Conservation (phyloP, 2,329 filamentous ascomycete species). For the Ambrosiella cleistominuta region DNA sequence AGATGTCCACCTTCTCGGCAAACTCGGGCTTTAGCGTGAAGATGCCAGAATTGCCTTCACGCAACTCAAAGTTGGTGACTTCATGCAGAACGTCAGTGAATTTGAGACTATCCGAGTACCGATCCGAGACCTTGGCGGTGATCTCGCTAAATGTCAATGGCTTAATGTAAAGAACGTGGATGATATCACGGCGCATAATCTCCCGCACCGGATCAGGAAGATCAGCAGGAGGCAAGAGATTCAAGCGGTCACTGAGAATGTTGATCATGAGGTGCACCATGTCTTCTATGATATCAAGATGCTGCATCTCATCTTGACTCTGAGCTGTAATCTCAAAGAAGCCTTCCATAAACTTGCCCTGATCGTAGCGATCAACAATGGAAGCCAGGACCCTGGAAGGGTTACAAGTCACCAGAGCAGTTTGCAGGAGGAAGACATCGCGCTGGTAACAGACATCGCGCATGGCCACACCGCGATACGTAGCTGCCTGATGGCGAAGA, state of each 20-base stretch:
- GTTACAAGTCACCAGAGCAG: conserved; percentile 71
- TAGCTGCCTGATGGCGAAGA: conserved; percentile 81
- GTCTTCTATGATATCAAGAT: conserved; percentile 86
- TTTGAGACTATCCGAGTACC: conserved; percentile 73
- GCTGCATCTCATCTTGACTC: conserved; percentile 70
- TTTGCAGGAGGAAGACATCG: conserved; percentile 86
- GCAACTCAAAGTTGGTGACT: conserved; percentile 76
- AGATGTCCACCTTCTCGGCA: conserved; percentile 80
- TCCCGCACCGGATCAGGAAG: conserved; percentile 41
- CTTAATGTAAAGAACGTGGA: conserved; percentile 89
- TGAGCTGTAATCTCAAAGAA: conserved; percentile 55
- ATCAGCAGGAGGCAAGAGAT: conserved; percentile 52
- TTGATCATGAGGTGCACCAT: conserved; percentile 89
- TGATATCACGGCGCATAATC: conserved; percentile 73
- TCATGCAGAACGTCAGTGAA: conserved; percentile 72
- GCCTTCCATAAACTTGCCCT: conserved; percentile 74
- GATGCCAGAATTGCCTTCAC: conserved; percentile 84
- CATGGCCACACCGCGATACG: conserved; percentile 76
- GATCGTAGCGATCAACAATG: conserved; percentile 79
- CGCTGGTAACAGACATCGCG: conserved; percentile 86
- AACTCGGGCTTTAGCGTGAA: conserved; percentile 83
- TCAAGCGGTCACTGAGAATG: conserved; percentile 72
- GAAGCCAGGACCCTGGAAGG: conserved; percentile 71
- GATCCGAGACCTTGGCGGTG: conserved; percentile 68
- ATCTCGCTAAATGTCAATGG: conserved; percentile 90